A percentile compares a stretch with the other conserved stretches of the same genome.
phyloP scores from a whole-genome alignment of 495 filamentous ascomycete species.

The Rusavskia elegans region DNA sequence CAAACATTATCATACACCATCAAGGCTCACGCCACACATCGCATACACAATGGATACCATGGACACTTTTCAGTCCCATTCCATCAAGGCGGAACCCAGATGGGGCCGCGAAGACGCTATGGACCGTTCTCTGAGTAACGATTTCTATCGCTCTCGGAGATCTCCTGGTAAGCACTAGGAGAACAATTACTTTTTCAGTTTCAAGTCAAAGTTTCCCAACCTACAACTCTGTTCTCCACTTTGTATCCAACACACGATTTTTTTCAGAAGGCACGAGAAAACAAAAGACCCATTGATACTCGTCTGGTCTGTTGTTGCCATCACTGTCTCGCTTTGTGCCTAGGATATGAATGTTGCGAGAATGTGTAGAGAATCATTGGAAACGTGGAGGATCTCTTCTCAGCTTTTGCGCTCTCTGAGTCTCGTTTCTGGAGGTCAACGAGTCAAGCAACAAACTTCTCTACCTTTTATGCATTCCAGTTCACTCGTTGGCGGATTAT shows the following conservation, averaged over 20 bases:
- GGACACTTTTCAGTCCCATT: conserved; percentile 9
- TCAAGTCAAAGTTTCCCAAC: neutral
- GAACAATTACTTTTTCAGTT: neutral
- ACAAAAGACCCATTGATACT: no score
- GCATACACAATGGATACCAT: conserved; percentile 9
- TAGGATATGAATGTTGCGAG: no score
- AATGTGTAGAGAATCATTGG: no score
- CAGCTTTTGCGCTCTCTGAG: no score
- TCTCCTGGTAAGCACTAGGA: conserved; percentile 30
- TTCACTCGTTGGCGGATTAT: neutral
- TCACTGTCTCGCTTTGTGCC: no score
- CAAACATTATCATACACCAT: neutral
- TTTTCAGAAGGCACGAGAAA: no score
- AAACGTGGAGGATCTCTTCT: no score
- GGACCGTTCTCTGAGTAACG: conserved; percentile 12
- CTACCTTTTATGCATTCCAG: no score
- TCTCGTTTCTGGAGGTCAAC: no score
- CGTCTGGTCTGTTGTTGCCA: no score
- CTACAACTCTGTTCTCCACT: neutral
- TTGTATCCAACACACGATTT: neutral
- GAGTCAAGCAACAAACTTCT: no score
- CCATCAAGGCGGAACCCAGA: conserved; percentile 10
- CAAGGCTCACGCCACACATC: neutral
- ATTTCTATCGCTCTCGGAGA: conserved; percentile 29
- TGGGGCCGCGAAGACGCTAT: conserved; percentile 11